Conservation (phyloP, 176 grass and related monocot species). For the Areca catechu region DNA sequence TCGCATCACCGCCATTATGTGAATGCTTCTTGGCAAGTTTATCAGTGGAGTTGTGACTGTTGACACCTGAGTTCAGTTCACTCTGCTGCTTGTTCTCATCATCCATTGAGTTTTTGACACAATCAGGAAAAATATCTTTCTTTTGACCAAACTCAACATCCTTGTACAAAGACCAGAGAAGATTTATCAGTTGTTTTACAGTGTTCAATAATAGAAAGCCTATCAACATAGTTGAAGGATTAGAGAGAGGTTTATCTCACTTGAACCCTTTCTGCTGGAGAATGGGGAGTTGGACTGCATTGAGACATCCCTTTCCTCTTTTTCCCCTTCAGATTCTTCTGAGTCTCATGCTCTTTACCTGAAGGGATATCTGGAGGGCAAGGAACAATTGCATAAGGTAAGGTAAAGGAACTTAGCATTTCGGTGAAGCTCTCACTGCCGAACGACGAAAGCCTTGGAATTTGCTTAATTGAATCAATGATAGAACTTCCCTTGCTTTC, state of each 20-base stretch:
- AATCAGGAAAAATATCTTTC: conserved; percentile 38
- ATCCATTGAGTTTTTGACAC: conserved; percentile 28
- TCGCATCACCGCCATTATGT: conserved; percentile 30
- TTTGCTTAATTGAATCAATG: conserved; percentile 16
- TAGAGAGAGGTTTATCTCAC: conserved; percentile 18
- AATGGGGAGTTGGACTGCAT: conserved; percentile 11
- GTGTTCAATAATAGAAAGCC: not conserved
- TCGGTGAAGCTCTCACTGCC: conserved; percentile 12
- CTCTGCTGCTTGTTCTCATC: conserved; percentile 30
- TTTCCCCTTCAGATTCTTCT: conserved; percentile 35
- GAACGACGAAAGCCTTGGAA: conserved; percentile 9
- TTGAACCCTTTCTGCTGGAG: conserved; percentile 23
- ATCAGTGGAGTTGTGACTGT: too few species aligned
- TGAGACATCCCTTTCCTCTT: conserved; percentile 47
- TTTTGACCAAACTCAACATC: conserved; percentile 31
- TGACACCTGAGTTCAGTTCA: conserved; percentile 2
- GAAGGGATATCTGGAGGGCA: conserved; percentile 37
- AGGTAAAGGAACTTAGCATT: conserved; percentile 28
- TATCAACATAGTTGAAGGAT: not conserved
- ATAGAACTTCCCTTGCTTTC: conserved; percentile 23
- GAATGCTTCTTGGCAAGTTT: conserved; percentile 40
- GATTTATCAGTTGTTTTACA: not conserved
- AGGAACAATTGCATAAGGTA: not conserved
- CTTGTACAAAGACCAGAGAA: conserved; percentile 19
- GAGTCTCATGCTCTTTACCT: conserved; percentile 35